Base-by-base conservation (phyloP, 169 alveolate species). In the Eimeria maxima region DNA sequence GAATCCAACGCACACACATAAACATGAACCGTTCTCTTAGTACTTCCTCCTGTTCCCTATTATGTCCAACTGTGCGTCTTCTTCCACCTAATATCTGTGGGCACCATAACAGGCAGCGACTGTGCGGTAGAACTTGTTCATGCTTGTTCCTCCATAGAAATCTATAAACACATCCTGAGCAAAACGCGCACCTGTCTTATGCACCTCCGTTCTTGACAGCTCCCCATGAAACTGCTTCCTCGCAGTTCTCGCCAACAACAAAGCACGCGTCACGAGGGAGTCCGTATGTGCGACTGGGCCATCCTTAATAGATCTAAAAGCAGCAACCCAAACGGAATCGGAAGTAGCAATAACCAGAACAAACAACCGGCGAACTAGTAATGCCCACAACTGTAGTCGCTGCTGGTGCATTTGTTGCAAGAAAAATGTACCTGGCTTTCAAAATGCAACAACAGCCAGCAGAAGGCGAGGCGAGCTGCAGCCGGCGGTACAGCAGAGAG, bases 201-300 rank as follows among this genome's bases (percentile, higher is more conserved):
- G 63, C 67, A n/a, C 27, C 14, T 33, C 60, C 81, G 53, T 13
- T 11, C 63, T n/a, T 5, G 60, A 42, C 44, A 86, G 55, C 33
- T 86, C 93, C 22, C 80, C 93, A 2, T 83, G 53, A 60, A 86
- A 16, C 27, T 60, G 80, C 80, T 86, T 71, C 74, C 93, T 29
- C 8, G 93, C 93, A 33, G 81, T 71, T 22, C 44, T 42, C 29
- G 93, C 93, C 76, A 86, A 27, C 11, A 81, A 55, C 33, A 86
- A 63, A 8, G 93, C 93, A 65, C 80, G 93, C 50, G 88, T 24
- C 42, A 78, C 88, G 45, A 78, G 88, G 88, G 88, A 24, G 67
- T 78, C 88, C 44, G 88, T 16, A 42, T 78, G 88, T 4, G 20
- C 13, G 24, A 10, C 65, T 22, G 42, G 2, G 24, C 8, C 65